Evolutionary conservation across 2,329 filamentous ascomycete species (phyloP).

Genomic region (Atkinsonella texensis): DNA sequence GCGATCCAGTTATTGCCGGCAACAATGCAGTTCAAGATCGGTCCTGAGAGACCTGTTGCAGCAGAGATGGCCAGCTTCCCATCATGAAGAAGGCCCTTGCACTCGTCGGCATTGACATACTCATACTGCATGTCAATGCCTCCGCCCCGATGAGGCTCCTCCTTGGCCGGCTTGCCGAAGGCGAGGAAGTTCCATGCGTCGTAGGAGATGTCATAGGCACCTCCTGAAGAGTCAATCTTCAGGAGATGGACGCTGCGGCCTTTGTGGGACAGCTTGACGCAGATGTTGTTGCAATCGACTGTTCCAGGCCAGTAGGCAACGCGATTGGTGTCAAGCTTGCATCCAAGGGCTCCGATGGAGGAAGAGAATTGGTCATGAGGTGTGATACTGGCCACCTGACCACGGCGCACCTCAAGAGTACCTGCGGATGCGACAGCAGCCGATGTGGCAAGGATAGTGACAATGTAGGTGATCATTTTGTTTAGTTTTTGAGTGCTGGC

Average conservation of each 20-base stretch:
- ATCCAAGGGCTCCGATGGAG: slow-evolving; percentile 45
- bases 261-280: slow-evolving; percentile 38
- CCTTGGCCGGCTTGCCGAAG: slow-evolving; percentile 35
- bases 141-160: slow-evolving; percentile 35
- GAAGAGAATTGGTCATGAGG: slow-evolving; percentile 46
- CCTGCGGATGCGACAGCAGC: slow-evolving; percentile 18
- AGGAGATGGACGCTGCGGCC: slow-evolving; percentile 44
- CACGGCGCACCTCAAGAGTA: slow-evolving; percentile 12
- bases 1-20: slow-evolving; percentile 36
- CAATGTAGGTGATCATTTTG: slow-evolving; percentile 18
- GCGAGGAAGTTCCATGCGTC: slow-evolving; percentile 49
- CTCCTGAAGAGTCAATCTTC: slow-evolving; percentile 42
- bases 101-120: slow-evolving; percentile 34
- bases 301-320: slow-evolving; percentile 47
- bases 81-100: slow-evolving; percentile 35
- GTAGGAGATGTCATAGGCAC: slow-evolving; percentile 47
- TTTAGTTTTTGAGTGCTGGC: neutral
- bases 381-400: slow-evolving; percentile 23
- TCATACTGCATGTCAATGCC: slow-evolving; percentile 39
- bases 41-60: slow-evolving; percentile 41
- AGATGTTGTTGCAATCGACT: slow-evolving; percentile 43
- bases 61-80: slow-evolving; percentile 42
- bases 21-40: slow-evolving; percentile 26
- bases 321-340: slow-evolving; percentile 48
- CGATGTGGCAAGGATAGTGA: slow-evolving; percentile 19